A percentile compares a stretch with the other conserved stretches of the same genome.
Evolutionary conservation across 2,329 filamentous ascomycete species (phyloP).

Genomic region (Arthroderma uncinatum): DNA sequence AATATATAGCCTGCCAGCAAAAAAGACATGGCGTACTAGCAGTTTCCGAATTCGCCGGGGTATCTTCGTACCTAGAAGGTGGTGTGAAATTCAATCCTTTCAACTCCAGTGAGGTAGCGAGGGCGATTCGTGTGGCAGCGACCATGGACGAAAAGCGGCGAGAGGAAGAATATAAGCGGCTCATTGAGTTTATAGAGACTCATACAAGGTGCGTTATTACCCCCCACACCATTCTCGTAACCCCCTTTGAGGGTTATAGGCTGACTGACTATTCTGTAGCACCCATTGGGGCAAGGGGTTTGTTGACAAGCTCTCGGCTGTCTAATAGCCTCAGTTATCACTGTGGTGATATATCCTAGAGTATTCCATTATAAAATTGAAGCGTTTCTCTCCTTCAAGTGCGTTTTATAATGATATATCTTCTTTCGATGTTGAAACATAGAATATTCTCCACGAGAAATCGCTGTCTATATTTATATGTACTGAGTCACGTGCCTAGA

Average conservation of each 20-base stretch:
- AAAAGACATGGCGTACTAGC: conserved; percentile 83
- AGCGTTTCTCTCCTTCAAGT: too few relatives aligned
- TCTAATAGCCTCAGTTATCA: not conserved
- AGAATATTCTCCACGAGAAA: too few relatives aligned
- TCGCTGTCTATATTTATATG: too few relatives aligned
- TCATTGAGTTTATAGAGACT: conserved; percentile 81
- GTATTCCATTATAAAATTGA: not conserved
- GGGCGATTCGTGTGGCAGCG: conserved; percentile 74
- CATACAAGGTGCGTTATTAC: conserved; percentile 57
- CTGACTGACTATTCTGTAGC: conserved; percentile 1
- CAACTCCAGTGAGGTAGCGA: conserved; percentile 84
- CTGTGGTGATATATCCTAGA: not conserved
- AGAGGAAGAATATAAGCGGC: conserved; percentile 66
- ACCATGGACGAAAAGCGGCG: conserved; percentile 77
- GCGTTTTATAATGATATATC: too few relatives aligned
- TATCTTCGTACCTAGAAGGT: conserved; percentile 78
- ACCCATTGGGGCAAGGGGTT: conserved; percentile 12
- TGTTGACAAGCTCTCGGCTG: conserved; percentile 9
- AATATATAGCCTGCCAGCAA: conserved; percentile 86
- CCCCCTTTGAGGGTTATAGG: not conserved
- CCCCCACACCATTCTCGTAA: not conserved
- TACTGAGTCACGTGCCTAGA: too few relatives aligned
- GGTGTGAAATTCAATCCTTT: conserved; percentile 88
- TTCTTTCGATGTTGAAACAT: too few relatives aligned
- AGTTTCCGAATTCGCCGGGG: conserved; percentile 89